Conservation (phyloP, 106 monocot genomes). For the Allium fistulosum region DNA sequence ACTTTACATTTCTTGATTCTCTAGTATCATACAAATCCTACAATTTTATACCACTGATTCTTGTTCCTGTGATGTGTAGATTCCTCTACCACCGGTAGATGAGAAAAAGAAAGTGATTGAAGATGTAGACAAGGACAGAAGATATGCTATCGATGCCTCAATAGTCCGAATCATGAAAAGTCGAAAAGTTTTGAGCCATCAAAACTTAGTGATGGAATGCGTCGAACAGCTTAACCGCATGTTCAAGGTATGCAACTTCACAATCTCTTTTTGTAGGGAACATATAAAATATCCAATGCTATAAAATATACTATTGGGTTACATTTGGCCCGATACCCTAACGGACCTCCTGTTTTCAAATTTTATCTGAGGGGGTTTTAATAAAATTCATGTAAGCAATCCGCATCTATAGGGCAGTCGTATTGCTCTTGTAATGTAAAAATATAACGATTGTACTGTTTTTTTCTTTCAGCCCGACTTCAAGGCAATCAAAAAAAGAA, state of each 20-base stretch:
- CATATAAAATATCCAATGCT: too few relatives aligned
- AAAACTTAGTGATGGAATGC: slow-evolving; percentile 56
- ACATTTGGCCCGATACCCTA: too few relatives aligned
- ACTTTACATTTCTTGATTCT: slow-evolving; percentile 1
- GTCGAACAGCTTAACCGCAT: slow-evolving; percentile 64
- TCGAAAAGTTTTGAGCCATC: slow-evolving; percentile 54
- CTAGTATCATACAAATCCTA: neutral
- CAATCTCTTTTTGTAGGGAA: too few relatives aligned
- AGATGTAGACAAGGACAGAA: slow-evolving; percentile 61
- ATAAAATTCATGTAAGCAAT: too few relatives aligned
- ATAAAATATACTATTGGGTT: too few relatives aligned
- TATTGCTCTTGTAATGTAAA: too few relatives aligned
- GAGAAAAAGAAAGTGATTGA: slow-evolving; percentile 75
- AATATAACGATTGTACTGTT: neutral
- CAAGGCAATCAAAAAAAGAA: slow-evolving; percentile 49
- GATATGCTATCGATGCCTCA: slow-evolving; percentile 69
- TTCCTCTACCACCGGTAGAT: slow-evolving; percentile 60
- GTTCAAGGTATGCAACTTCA: slow-evolving; percentile 43
- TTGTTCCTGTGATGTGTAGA: slow-evolving; percentile 17
- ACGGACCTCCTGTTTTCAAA: too few relatives aligned
- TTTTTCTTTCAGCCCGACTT: slow-evolving; percentile 35
- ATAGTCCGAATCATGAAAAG: slow-evolving; percentile 68
- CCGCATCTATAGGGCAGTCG: too few relatives aligned
- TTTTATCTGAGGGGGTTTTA: too few relatives aligned
- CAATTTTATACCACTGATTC: neutral